Evolutionary conservation across 2,329 filamentous ascomycete species (phyloP).

Genomic region (Huntiella moniliformis): DNA sequence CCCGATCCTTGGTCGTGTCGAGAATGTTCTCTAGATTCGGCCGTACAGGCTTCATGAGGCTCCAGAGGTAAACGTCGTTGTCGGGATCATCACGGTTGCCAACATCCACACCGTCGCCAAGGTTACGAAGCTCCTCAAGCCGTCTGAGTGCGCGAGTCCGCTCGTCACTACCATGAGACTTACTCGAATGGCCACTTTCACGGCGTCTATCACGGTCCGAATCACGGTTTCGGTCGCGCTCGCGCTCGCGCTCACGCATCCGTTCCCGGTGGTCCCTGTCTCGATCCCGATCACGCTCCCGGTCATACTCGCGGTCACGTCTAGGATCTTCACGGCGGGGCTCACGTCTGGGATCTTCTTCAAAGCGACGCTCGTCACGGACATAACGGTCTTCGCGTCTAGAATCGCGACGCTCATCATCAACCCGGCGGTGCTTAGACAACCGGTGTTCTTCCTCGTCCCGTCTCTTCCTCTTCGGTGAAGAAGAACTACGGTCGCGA

Average conservation of each 20-base stretch:
- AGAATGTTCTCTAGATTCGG: constrained; percentile 40
- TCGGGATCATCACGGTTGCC: constrained; percentile 28
- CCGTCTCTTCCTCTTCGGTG: constrained; percentile 12
- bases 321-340: constrained; percentile 19
- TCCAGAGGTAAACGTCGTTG: constrained; percentile 29
- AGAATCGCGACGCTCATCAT: constrained; percentile 22
- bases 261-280: constrained; percentile 14
- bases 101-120: constrained; percentile 23
- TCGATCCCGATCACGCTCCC: constrained; percentile 16
- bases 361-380: constrained; percentile 13
- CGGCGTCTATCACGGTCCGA: constrained; percentile 19
- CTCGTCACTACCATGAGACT: constrained; percentile 20
- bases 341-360: constrained; percentile 15
- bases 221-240: constrained; percentile 13
- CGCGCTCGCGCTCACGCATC: constrained; percentile 14
- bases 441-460: constrained; percentile 17
- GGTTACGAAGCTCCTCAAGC: constrained; percentile 25
- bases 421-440: constrained; percentile 24
- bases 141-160: constrained; percentile 23
- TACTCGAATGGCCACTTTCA: constrained; percentile 25
- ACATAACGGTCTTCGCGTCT: constrained; percentile 11
- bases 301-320: constrained; percentile 15
- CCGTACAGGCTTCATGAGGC: constrained; percentile 36
- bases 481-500: constrained; percentile 20
- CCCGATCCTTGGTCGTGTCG: constrained; percentile 41